Percentiles rank a stretch among this genome's conserved stretches.
Conservation (phyloP, 2,329 filamentous ascomycete genomes). For the Xenosphaeropsis pyriputrescens region DNA sequence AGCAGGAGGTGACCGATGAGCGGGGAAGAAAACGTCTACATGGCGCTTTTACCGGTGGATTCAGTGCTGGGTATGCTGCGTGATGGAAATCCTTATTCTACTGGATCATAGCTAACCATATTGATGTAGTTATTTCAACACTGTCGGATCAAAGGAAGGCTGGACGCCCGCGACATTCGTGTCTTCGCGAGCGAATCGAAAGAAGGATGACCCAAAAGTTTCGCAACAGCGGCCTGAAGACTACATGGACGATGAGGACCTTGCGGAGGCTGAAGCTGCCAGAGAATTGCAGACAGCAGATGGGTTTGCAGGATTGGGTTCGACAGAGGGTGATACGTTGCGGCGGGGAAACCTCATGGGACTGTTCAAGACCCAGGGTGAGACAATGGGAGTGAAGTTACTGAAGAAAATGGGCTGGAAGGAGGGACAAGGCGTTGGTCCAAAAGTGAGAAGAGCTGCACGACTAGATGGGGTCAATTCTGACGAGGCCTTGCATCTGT, state of each 20-base stretch:
- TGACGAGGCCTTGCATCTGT: conserved; percentile 47
- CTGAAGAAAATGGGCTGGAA: conserved; percentile 92
- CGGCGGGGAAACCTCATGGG: conserved; percentile 46
- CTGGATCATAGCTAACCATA: too few relatives aligned
- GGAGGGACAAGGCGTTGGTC: conserved; percentile 83
- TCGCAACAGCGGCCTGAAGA: conserved; percentile 60
- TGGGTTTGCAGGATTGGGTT: conserved; percentile 63
- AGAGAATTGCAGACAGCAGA: conserved; percentile 58
- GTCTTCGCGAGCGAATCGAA: conserved; percentile 70
- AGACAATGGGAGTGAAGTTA: conserved; percentile 77
- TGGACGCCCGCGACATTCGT: conserved; percentile 90
- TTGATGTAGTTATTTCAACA: conserved; percentile 74
- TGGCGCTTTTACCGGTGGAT: conserved; percentile 92
- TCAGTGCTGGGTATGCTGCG: conserved; percentile 67
- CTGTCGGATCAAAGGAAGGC: conserved; percentile 94
- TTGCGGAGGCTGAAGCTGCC: conserved; percentile 72
- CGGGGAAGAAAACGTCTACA: conserved; percentile 80
- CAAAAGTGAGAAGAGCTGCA: conserved; percentile 64
- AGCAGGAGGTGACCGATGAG: conserved; percentile 93
- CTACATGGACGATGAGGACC: conserved; percentile 96
- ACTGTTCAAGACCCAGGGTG: conserved; percentile 55
- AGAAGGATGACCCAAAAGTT: conserved; percentile 44
- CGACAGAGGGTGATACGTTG: conserved; percentile 37
- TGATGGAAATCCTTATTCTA: conserved; percentile 9
- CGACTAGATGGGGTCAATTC: conserved; percentile 42